These are phyloP conservation scores for Angophora floribunda DNA, from an alignment of 345 rosid genomes.

Conservation along the genomic window DNA sequence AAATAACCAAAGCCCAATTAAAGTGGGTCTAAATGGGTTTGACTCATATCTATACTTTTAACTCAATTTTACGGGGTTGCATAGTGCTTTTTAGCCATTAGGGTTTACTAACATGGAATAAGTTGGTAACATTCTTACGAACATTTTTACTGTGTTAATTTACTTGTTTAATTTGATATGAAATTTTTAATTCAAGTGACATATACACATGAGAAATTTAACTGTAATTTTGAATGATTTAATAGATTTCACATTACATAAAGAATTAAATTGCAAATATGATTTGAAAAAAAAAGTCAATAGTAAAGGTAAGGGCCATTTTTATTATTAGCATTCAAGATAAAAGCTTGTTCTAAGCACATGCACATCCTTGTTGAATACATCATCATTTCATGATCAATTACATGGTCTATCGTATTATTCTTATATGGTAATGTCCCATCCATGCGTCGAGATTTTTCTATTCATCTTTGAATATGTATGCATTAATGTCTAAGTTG, in stretches of 20 bases:
- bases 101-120: not conserved
- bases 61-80: not conserved
- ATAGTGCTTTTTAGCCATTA: not conserved
- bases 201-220: not conserved
- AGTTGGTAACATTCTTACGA: no score
- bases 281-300: not conserved
- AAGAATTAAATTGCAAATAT: not conserved
- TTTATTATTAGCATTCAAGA: not conserved
- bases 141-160: no score
- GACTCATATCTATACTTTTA: not conserved
- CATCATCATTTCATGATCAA: not conserved
- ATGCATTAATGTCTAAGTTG: rapidly evolving
- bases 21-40: not conserved
- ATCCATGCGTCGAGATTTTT: not conserved
- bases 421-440: not conserved
- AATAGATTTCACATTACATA: not conserved
- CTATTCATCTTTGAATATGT: not conserved
- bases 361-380: not conserved
- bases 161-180: not conserved
- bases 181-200: not conserved
- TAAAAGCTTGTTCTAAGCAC: not conserved
- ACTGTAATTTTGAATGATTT: not conserved
- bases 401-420: not conserved
- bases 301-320: not conserved
- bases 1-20: not conserved